These are phyloP conservation scores for Biscutella laevigata DNA, from an alignment of 441 rosid species.

Conservation along the genomic window DNA sequence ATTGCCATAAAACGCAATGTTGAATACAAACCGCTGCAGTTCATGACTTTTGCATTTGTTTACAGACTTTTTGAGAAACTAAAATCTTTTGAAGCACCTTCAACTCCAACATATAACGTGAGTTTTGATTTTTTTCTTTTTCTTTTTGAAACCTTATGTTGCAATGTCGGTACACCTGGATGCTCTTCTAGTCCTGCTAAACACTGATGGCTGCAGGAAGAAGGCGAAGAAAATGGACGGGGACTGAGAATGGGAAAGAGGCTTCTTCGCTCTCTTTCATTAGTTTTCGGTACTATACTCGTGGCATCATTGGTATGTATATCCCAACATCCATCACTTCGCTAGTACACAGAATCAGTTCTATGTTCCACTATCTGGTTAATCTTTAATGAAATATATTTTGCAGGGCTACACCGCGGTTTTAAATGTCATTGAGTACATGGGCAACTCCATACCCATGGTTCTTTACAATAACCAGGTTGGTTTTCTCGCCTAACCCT, in stretches of 20 bases:
- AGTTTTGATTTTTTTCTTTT: no score
- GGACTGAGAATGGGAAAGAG: slow-evolving; percentile 77
- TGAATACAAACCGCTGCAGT: slow-evolving; percentile 88
- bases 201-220: slow-evolving; percentile 53
- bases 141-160: not conserved
- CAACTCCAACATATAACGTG: slow-evolving; percentile 63
- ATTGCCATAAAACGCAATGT: slow-evolving; percentile 55
- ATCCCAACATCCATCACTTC: slow-evolving; percentile 2
- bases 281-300: slow-evolving; percentile 79
- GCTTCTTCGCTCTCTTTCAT: slow-evolving; percentile 74
- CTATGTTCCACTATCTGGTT: not conserved
- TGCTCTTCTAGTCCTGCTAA: slow-evolving; percentile 11
- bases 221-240: slow-evolving; percentile 72
- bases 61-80: slow-evolving; percentile 86
- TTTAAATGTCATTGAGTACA: slow-evolving; percentile 60
- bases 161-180: not conserved
- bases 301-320: slow-evolving; percentile 75
- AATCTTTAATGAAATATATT: slow-evolving; percentile 6
- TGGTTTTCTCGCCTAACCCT: slow-evolving; percentile 1
- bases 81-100: slow-evolving; percentile 67
- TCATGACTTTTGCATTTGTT: slow-evolving; percentile 82
- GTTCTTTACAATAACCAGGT: slow-evolving; percentile 83
- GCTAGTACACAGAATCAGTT: not conserved
- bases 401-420: slow-evolving; percentile 77
- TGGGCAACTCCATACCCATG: slow-evolving; percentile 53